Percentiles rank a stretch among this genome's conserved stretches.
Conservation (phyloP, 208 protist species). For the Trypanosoma grayi region DNA sequence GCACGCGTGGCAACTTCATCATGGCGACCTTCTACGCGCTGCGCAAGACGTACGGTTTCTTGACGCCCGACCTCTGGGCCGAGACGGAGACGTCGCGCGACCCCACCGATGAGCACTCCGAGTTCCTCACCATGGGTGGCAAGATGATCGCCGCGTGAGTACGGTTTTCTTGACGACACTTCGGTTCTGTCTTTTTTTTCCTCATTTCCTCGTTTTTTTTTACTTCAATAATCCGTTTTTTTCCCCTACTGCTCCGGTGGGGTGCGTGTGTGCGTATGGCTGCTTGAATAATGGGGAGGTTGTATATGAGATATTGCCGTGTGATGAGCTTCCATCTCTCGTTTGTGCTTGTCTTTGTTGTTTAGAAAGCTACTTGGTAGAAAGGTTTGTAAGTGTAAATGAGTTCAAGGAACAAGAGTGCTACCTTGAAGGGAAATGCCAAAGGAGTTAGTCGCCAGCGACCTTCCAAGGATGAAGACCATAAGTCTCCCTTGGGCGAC, state of each 20-base stretch:
- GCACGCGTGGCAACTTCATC: conserved; percentile 99
- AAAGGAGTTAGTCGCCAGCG: conserved; percentile 10
- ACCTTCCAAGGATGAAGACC: conserved; percentile 15
- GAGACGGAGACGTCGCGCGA: conserved; percentile 81
- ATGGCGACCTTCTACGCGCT: conserved; percentile 99
- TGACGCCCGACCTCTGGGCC: conserved; percentile 99
- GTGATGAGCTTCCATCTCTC: too few relatives aligned
- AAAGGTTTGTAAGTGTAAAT: conserved; percentile 20
- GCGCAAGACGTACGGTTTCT: conserved; percentile 96
- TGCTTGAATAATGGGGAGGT: not conserved
- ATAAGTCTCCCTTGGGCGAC: conserved; percentile 4
- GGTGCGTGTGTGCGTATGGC: conserved; percentile 14
- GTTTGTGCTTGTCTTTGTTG: too few relatives aligned
- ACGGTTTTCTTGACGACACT: conserved; percentile 1
- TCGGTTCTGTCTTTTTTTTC: conserved; percentile 9
- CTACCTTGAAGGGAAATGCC: not conserved
- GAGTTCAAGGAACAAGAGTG: conserved; percentile 15
- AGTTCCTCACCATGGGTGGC: conserved; percentile 67
- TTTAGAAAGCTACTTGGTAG: conserved; percentile 4
- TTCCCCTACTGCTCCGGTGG: too few relatives aligned
- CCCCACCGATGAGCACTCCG: conserved; percentile 93
- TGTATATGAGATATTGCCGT: not conserved
- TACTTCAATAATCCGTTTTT: not conserved
- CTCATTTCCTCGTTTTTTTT: conserved; percentile 14
- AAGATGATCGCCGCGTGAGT: conserved; percentile 25